Percentiles rank a stretch among this genome's conserved stretches.
phyloP scores from a whole-genome alignment of 768 basidiomycete species.

The Tubosaeta sp. region DNA sequence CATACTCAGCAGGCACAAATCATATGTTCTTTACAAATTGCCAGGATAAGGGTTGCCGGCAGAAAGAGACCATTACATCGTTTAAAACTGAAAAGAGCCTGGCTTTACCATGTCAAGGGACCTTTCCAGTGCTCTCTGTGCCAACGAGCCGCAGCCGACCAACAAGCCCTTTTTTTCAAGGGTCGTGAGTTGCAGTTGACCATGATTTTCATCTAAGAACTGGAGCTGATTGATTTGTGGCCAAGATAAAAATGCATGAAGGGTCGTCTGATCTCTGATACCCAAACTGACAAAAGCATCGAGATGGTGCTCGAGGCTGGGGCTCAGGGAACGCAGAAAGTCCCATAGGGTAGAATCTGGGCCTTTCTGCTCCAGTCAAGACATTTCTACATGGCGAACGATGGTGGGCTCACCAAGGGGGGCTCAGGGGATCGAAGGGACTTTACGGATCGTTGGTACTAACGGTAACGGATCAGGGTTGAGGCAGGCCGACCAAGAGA shows the following conservation, averaged over 20 bases:
- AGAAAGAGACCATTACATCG: neutral
- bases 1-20: conserved; percentile 22
- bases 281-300: conserved; percentile 20
- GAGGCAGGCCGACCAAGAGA: neutral
- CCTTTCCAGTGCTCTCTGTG: conserved; percentile 4
- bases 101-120: neutral
- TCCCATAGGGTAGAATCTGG: conserved; percentile 1
- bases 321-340: conserved; percentile 19
- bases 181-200: conserved; percentile 13
- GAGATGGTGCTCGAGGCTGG: conserved; percentile 18
- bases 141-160: conserved; percentile 3
- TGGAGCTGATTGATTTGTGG: conserved; percentile 8
- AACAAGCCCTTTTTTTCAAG: conserved; percentile 20
- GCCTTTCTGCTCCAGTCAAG: neutral
- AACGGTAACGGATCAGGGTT: neutral
- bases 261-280: conserved; percentile 18
- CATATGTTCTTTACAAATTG: conserved; percentile 7
- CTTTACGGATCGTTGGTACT: neutral
- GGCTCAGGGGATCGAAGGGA: neutral
- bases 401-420: conserved; percentile 1
- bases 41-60: neutral
- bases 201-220: conserved; percentile 14
- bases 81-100: neutral
- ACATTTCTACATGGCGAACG: neutral
- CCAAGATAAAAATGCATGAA: conserved; percentile 24